These are phyloP conservation scores for Xylariaceae sp. DNA, from an alignment of 2,329 filamentous ascomycete genomes.

Conservation along the genomic window DNA sequence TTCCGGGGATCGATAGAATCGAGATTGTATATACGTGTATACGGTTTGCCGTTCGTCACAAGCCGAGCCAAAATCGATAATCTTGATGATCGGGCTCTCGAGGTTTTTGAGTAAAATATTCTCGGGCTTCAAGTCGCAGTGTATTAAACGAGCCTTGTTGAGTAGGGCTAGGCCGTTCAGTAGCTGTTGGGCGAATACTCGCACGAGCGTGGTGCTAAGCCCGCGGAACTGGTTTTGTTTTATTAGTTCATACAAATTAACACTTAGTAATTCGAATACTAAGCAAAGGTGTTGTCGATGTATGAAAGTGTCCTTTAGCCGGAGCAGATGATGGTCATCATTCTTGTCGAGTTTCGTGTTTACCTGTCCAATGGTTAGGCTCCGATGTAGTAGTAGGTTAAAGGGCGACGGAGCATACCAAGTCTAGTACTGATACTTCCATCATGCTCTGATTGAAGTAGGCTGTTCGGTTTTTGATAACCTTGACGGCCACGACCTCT, in stretches of 20 bases:
- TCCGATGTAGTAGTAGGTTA: background rate
- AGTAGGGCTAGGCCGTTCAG: slow-evolving; percentile 86
- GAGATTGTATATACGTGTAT: slow-evolving; percentile 97
- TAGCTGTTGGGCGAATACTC: slow-evolving; percentile 95
- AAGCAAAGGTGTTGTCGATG: slow-evolving; percentile 94
- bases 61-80: slow-evolving; percentile 97
- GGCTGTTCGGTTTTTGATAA: slow-evolving; percentile 97
- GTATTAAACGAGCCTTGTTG: slow-evolving; percentile 94
- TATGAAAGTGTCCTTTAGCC: slow-evolving; percentile 96
- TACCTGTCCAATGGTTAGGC: slow-evolving; percentile 50
- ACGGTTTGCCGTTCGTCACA: slow-evolving; percentile 98
- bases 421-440: slow-evolving; percentile 94
- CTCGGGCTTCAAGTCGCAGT: slow-evolving; percentile 96
- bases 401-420: slow-evolving; percentile 52
- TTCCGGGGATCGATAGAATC: slow-evolving; percentile 96
- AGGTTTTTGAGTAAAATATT: slow-evolving; percentile 97
- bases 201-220: slow-evolving; percentile 90
- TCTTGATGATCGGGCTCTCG: slow-evolving; percentile 98
- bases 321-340: slow-evolving; percentile 91
- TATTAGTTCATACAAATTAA: slow-evolving; percentile 97
- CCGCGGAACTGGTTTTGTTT: slow-evolving; percentile 99
- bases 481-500: slow-evolving; percentile 97
- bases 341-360: slow-evolving; percentile 99
- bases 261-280: slow-evolving; percentile 92
- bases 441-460: slow-evolving; percentile 99